phyloP scores from a whole-genome alignment of 2,329 filamentous ascomycete genomes.

The Alternaria consortialis region DNA sequence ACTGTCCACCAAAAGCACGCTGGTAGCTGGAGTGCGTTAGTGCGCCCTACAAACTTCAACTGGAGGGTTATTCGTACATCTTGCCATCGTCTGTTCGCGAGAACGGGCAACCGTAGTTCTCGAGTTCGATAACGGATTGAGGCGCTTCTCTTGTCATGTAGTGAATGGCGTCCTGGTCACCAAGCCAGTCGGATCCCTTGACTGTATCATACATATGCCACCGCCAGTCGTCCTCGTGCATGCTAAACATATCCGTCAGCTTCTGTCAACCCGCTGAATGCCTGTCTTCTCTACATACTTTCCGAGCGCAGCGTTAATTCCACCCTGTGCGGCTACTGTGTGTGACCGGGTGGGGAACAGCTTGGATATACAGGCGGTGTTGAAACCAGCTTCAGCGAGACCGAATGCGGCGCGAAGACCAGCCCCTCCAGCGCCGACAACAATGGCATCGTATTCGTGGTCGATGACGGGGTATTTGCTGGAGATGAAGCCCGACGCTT shows the following conservation, averaged over 20 bases:
- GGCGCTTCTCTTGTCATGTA: constrained; percentile 98
- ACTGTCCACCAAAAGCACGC: constrained; percentile 97
- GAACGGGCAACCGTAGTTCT: constrained; percentile 98
- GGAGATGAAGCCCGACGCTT: constrained; percentile 85
- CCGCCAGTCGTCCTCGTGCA: constrained; percentile 98
- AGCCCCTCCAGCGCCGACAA: constrained; percentile 84
- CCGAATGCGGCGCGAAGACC: constrained; percentile 85
- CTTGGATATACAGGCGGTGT: constrained; percentile 87
- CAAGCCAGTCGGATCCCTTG: constrained; percentile 97
- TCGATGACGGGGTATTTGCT: constrained; percentile 97
- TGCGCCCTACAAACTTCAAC: background rate
- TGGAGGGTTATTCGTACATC: constrained; percentile 66
- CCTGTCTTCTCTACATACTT: constrained; percentile 60
- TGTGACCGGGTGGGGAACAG: constrained; percentile 87
- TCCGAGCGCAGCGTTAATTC: constrained; percentile 86
- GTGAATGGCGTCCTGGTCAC: constrained; percentile 96
- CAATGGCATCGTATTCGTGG: constrained; percentile 98
- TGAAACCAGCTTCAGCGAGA: constrained; percentile 87
- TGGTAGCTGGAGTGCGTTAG: constrained; percentile 73
- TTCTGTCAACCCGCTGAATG: background rate
- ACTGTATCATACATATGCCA: constrained; percentile 99
- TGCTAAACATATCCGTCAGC: constrained; percentile 57
- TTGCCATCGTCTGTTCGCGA: constrained; percentile 94
- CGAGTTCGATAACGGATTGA: constrained; percentile 89
- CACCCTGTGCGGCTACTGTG: constrained; percentile 79